Evolutionary conservation across 352 stramenopile genomes (phyloP).

Genomic region (Phytophthora lateralis): DNA sequence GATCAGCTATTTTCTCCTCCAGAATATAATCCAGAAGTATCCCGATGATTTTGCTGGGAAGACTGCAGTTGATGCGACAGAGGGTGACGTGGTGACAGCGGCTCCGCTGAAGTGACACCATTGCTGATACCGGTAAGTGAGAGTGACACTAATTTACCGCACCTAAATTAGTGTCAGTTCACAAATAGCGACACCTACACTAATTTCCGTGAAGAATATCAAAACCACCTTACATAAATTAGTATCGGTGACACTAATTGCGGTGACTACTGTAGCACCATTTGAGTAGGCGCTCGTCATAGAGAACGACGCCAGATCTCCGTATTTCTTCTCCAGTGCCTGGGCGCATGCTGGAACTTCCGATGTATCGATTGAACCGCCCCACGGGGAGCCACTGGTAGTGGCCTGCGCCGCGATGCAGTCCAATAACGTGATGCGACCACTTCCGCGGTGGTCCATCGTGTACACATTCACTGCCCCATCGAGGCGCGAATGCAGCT

Average conservation of each 20-base stretch:
- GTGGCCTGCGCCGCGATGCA: constrained; percentile 47
- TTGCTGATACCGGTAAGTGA: no score
- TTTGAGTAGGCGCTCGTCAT: constrained; percentile 47
- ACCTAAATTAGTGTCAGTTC: no score
- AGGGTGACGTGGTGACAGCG: no score
- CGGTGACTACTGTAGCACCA: neutral
- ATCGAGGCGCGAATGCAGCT: constrained; percentile 30
- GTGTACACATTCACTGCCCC: constrained; percentile 59
- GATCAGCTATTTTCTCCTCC: neutral
- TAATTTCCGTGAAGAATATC: no score
- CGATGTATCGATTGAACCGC: constrained; percentile 21
- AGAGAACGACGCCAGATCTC: constrained; percentile 50
- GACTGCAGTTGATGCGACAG: no score
- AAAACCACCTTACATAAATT: no score
- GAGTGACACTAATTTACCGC: no score
- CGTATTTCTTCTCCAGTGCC: constrained; percentile 47
- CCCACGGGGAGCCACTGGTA: constrained; percentile 39
- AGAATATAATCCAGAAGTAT: no score
- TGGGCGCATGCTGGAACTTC: constrained; percentile 46
- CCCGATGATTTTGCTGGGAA: no score
- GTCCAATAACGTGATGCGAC: constrained; percentile 44
- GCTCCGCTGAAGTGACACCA: no score
- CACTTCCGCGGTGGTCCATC: constrained; percentile 59
- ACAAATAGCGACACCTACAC: no score
- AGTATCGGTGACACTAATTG: no score